phyloP scores from a whole-genome alignment of 2,329 filamentous ascomycete genomes.

The Epichloe scottii region DNA sequence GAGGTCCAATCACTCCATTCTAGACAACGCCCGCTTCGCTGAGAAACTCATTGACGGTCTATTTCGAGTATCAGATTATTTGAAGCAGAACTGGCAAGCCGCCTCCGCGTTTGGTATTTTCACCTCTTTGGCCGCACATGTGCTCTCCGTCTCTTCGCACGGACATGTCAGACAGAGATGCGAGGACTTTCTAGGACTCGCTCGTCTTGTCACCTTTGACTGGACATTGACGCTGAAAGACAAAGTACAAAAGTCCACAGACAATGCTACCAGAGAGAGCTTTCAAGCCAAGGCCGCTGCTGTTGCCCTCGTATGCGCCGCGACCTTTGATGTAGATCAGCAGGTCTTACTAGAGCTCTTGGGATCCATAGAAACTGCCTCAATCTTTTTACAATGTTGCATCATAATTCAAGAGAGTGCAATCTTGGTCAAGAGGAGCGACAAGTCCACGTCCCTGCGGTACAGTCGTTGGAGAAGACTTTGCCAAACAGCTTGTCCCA shows the following conservation, averaged over 20 bases:
- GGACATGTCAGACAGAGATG: not conserved
- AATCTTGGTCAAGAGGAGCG: not conserved
- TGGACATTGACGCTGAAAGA: not conserved
- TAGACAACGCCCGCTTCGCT: not conserved
- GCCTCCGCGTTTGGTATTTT: slow-evolving; percentile 1
- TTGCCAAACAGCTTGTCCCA: not conserved
- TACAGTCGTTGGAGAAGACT: not conserved
- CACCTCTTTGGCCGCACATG: not conserved
- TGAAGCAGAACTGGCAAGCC: slow-evolving; percentile 3
- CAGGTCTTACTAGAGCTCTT: not conserved
- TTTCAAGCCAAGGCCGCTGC: not conserved
- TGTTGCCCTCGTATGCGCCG: not conserved
- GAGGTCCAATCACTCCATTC: slow-evolving; percentile 5
- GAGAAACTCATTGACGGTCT: slow-evolving; percentile 1
- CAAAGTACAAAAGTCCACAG: not conserved
- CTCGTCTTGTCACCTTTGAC: not conserved
- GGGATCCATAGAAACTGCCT: not conserved
- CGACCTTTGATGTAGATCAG: not conserved
- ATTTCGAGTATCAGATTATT: not conserved
- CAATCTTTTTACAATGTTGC: not conserved
- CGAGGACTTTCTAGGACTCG: not conserved
- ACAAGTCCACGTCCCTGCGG: not conserved
- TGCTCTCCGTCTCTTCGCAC: not conserved
- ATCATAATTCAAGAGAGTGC: not conserved
- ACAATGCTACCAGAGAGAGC: not conserved